Evolutionary conservation across 345 rosid genomes (phyloP).

Genomic region (Anastatica hierochuntica): DNA sequence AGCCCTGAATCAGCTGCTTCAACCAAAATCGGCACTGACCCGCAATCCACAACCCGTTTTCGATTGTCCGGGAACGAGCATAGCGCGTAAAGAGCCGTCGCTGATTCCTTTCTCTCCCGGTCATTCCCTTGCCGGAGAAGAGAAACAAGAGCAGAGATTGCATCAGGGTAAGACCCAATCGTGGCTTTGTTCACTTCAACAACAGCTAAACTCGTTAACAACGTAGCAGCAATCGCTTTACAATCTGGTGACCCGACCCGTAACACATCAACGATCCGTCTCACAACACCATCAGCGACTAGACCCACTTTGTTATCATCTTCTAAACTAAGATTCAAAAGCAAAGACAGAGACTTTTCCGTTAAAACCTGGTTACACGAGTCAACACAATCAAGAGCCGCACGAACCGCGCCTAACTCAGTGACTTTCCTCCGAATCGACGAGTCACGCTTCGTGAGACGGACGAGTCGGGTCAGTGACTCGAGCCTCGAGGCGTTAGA

Average conservation of each 20-base stretch:
- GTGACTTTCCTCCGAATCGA: constrained; percentile 51
- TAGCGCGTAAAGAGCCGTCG: constrained; percentile 77
- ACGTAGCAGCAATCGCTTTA: constrained; percentile 76
- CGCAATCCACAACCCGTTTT: constrained; percentile 52
- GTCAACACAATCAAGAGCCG: constrained; percentile 51
- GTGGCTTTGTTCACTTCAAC: constrained; percentile 95
- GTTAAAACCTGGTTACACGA: constrained; percentile 33
- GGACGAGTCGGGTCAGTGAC: constrained; percentile 44
- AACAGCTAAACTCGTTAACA: constrained; percentile 82
- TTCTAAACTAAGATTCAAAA: constrained; percentile 83
- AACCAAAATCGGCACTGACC: constrained; percentile 60
- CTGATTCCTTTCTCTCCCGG: constrained; percentile 77
- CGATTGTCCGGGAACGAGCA: constrained; percentile 75
- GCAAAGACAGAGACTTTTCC: constrained; percentile 68
- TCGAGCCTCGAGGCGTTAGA: constrained; percentile 40
- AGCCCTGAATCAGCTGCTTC: constrained; percentile 50
- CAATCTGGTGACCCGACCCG: constrained; percentile 51
- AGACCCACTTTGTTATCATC: constrained; percentile 91
- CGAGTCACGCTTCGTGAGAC: constrained; percentile 64
- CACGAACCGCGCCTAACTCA: constrained; percentile 78
- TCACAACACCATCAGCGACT: constrained; percentile 85
- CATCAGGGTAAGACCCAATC: constrained; percentile 71
- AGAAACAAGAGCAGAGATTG: constrained; percentile 48
- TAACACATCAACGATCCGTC: constrained; percentile 44
- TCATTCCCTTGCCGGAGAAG: constrained; percentile 51